Base-by-base conservation (phyloP, 1,284 basidiomycete genomes). In the Amylostereum chailletii region DNA sequence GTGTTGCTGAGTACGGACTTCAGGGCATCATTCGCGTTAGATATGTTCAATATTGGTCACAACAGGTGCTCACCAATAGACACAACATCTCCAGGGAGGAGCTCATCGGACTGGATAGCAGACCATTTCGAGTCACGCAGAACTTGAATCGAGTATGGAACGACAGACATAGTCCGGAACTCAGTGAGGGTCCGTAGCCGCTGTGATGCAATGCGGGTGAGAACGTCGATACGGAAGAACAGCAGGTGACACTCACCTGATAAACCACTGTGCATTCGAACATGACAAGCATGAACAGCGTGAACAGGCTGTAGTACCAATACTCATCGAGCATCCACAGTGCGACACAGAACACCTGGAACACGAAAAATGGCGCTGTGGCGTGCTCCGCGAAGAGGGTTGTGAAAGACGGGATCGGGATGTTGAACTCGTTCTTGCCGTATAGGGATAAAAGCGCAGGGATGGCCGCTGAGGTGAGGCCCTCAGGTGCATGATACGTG, bases 181-280 rank as follows among this genome's bases (percentile, higher is more conserved):
- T 97, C 94, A 32, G 85, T 91, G 45, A 96, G 68, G 2, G 94
- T 97, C 58, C 81, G 76, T 11, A 96, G 76, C 27, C 94, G 88
- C 88, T 94, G 62, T 34, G 46, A 30, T 40, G 52, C 19, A 49
- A n/a, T 26, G 5, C 39, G 33, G 19, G 31, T 42, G 36, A 47
- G 42, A 4, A 5, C 34, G 34, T 39, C 30, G 6, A 11, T 36
- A 34, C 34, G 19, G 8, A 3, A 26, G 29, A 4, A 32, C 26
- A 44, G 37, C 31, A 27, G n/a, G 36, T 26, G 31, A 2, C 39
- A 66, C 81, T 50, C 57, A 88, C 90, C 83, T 96, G 94, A 81
- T 88, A 97, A 27, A 97, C 94, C 37, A 94, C 92, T 1, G 94
- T 97, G 69, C 93, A 96, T 69, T 97, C 94, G 62, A 97, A 97